Percentiles rank a stretch among this genome's conserved stretches.
phyloP scores from a whole-genome alignment of 345 rosid species.

The Acer yangbiense region DNA sequence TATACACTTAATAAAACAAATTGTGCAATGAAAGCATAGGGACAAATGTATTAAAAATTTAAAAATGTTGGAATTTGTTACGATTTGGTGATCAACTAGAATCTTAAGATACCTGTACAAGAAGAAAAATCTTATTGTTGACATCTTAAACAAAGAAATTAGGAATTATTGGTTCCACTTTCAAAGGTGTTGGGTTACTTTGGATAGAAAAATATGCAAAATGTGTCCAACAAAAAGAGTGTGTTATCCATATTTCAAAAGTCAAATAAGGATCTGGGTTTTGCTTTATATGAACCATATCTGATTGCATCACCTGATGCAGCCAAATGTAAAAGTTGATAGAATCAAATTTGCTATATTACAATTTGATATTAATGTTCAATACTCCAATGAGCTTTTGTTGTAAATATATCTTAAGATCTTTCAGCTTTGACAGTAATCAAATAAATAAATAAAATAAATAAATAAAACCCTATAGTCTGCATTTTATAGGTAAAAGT shows the following conservation, averaged over 20 bases:
- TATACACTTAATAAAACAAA: not conserved
- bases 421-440: no score
- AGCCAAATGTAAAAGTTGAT: not conserved
- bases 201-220: not conserved
- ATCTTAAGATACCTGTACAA: not conserved
- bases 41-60: not conserved
- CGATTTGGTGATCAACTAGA: not conserved
- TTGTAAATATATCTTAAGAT: no score
- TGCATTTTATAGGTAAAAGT: not conserved
- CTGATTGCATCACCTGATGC: constrained; percentile 6
- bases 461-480: no score
- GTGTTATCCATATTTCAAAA: not conserved
- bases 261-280: constrained; percentile 14
- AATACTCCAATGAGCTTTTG: no score
- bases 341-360: not conserved
- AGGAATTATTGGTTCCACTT: constrained; percentile 12
- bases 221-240: not conserved
- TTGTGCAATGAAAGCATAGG: not conserved
- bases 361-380: not conserved
- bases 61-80: not conserved
- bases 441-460: no score
- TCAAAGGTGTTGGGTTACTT: constrained; percentile 13
- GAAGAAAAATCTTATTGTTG: not conserved
- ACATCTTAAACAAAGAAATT: not conserved
- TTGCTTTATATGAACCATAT: not conserved